Evolutionary conservation across 1,284 basidiomycete genomes (phyloP).

Genomic region (Trichosporon inkin): DNA sequence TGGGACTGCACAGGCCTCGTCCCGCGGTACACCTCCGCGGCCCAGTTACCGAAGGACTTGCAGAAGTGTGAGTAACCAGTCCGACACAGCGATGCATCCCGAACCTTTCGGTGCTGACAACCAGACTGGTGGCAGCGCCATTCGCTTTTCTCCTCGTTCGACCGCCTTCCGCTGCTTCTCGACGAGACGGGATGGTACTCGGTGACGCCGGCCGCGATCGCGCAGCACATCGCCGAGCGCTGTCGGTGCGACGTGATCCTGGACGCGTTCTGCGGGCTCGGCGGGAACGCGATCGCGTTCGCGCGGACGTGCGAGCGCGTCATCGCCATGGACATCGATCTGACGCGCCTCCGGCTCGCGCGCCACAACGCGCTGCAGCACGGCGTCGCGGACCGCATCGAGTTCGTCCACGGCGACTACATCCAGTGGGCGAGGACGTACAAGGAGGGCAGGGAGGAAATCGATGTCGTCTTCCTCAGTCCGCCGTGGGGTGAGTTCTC

Average conservation of each 20-base stretch:
- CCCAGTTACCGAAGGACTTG: slow-evolving; percentile 68
- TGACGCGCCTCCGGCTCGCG: slow-evolving; percentile 75
- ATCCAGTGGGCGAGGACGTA: slow-evolving; percentile 68
- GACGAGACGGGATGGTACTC: slow-evolving; percentile 87
- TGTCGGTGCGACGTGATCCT: slow-evolving; percentile 67
- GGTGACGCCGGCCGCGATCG: slow-evolving; percentile 89
- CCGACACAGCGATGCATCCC: too few relatives aligned
- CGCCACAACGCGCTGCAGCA: slow-evolving; percentile 88
- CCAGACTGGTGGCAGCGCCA: slow-evolving; percentile 80
- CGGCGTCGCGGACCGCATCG: slow-evolving; percentile 88
- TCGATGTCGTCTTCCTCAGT: slow-evolving; percentile 85
- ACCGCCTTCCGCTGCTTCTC: slow-evolving; percentile 54
- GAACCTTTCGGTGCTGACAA: neutral
- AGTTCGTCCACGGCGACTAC: slow-evolving; percentile 87
- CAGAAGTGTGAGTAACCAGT: slow-evolving; percentile 68
- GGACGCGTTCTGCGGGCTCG: slow-evolving; percentile 96
- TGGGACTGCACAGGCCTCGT: slow-evolving; percentile 67
- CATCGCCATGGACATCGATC: slow-evolving; percentile 86
- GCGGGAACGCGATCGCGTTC: slow-evolving; percentile 95
- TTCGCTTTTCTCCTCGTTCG: slow-evolving; percentile 74
- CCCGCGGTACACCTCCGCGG: slow-evolving; percentile 60
- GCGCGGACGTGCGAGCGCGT: slow-evolving; percentile 90
- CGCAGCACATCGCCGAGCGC: slow-evolving; percentile 83
- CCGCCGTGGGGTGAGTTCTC: slow-evolving; percentile 82
- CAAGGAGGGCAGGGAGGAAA: slow-evolving; percentile 51